Base-by-base conservation (phyloP, 495 filamentous ascomycete genomes). In the Penicillium fimorum region DNA sequence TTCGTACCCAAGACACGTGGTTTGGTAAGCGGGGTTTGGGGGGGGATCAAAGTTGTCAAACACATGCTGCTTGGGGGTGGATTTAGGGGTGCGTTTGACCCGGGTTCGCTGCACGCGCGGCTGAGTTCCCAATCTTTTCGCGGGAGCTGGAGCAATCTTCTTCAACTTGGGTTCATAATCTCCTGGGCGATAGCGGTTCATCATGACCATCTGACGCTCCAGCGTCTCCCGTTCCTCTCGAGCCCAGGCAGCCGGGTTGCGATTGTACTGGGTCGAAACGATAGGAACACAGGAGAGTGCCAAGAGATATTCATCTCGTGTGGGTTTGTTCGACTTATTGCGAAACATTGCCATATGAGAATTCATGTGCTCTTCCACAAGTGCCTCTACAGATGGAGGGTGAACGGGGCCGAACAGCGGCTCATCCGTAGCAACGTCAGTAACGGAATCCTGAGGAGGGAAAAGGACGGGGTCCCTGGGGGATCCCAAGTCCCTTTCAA, bases 301-400 rank as follows among this genome's bases (percentile, higher is more conserved):
- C 43, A 90, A 62, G 41, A 83, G 70, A 66, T 92, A 92, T 58
- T 92, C 88, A 57, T 87, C 85, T 24, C 75, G 76, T 4, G 80
- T 82, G 17, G 89, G 89, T 50, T 86, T 87, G 53, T 83, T 80
- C 18, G 79, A 64, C 52, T 78, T 80, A 54, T 80, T 79, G 59
- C 74, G 75, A 70, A 84, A 79, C 35, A 72, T 65, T 27, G 75
- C 73, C 57, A 85, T 81, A 44, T 86, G 79, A n/a, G 81, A 79
- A 48, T 80, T 79, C 52, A 90, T 84, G 69, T 91, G 87, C 42
- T 81, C 77, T 46, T 85, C 81, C 42, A 90, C 82, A 49, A 87
- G 65, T 29, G 76, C 76, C 64, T 82, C 78, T 15, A 78, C 67
- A 20, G 76, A 69, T 20, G 74, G 63, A 4, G 78, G 66, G 17